These are phyloP conservation scores for Penicillium brasilianum DNA, from an alignment of 2,329 filamentous ascomycete species.

Conservation along the genomic window DNA sequence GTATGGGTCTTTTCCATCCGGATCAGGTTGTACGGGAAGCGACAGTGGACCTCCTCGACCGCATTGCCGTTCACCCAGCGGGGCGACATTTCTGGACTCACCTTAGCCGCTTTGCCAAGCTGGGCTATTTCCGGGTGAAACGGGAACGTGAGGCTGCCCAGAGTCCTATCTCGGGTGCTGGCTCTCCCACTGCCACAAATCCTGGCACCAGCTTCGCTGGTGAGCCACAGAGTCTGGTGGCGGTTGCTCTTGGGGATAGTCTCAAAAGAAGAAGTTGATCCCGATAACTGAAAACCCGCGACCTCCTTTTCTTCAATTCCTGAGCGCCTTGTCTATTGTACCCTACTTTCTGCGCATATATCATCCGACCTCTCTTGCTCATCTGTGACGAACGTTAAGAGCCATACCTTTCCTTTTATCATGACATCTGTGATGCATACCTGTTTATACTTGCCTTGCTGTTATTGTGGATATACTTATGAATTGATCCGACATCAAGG, in stretches of 20 bases:
- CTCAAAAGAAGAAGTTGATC: conserved; percentile 32
- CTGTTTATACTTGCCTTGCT: not conserved
- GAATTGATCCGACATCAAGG: not conserved
- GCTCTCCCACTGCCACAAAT: conserved; percentile 19
- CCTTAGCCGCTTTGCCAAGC: conserved; percentile 84
- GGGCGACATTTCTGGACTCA: conserved; percentile 91
- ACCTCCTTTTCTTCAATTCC: not conserved
- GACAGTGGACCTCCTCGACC: conserved; percentile 78
- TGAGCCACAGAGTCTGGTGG: conserved; percentile 44
- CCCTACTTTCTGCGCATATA: conserved; percentile 4
- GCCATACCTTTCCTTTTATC: conserved; percentile 3
- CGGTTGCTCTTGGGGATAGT: conserved; percentile 41
- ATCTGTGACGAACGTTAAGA: conserved; percentile 8
- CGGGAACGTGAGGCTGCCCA: conserved; percentile 58
- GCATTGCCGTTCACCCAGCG: conserved; percentile 83
- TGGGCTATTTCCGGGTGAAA: conserved; percentile 80
- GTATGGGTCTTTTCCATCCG: conserved; percentile 89
- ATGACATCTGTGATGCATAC: not conserved
- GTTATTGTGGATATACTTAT: not conserved
- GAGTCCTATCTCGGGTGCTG: conserved; percentile 32
- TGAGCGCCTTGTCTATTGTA: not conserved
- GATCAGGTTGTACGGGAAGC: conserved; percentile 76
- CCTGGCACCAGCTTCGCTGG: conserved; percentile 32
- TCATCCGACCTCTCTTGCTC: not conserved
- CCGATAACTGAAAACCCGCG: not conserved